Conservation (phyloP, 768 basidiomycete genomes). For the Mrakia blollopis region DNA sequence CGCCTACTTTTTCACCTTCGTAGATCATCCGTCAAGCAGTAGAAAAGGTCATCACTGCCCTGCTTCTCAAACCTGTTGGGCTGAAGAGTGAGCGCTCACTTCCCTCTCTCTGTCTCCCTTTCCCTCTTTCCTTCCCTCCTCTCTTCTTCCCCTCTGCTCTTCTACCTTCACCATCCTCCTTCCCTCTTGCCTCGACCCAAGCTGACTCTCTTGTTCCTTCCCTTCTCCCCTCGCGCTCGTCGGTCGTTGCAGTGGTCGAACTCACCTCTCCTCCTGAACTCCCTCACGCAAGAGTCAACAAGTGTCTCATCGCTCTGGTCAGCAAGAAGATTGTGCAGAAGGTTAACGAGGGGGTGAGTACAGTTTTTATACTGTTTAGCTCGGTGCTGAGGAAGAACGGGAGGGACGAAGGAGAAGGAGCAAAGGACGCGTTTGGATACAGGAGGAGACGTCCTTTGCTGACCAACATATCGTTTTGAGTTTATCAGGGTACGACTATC, state of each 20-base stretch:
- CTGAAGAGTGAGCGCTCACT: constrained; percentile 59
- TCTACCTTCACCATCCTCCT: neutral
- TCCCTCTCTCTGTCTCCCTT: neutral
- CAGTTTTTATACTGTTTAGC: too few relatives aligned
- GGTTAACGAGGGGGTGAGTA: constrained; percentile 32
- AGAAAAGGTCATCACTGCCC: constrained; percentile 70
- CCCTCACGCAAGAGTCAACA: constrained; percentile 85
- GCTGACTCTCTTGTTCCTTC: neutral
- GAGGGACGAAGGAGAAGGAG: too few relatives aligned
- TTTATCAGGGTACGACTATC: neutral
- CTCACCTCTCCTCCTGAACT: constrained; percentile 74
- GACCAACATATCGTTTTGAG: neutral
- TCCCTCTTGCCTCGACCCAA: neutral
- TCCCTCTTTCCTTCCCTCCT: neutral
- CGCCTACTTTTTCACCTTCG: neutral
- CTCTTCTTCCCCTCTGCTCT: neutral
- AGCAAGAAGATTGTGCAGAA: constrained; percentile 78
- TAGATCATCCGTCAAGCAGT: constrained; percentile 70
- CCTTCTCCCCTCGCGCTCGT: neutral
- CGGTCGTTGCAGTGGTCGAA: constrained; percentile 58
- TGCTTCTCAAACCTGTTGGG: constrained; percentile 63
- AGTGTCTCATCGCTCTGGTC: constrained; percentile 85
- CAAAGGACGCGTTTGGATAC: too few relatives aligned
- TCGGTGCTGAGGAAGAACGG: neutral
- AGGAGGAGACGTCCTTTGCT: neutral